Base-by-base conservation (phyloP, 345 rosid genomes). In the Aegle marmelos region DNA sequence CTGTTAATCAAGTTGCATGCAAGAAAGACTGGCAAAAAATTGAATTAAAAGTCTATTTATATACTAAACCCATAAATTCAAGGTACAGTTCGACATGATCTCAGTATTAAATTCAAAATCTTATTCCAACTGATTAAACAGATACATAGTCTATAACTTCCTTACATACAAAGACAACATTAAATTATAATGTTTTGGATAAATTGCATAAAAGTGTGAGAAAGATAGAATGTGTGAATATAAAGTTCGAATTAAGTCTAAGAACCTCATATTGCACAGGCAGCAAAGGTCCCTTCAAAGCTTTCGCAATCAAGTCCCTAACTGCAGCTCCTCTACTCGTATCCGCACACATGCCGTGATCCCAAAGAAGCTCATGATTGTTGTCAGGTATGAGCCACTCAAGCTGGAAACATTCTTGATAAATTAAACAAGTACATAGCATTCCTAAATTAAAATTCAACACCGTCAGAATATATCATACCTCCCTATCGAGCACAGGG, bases 311-410 rank as follows among this genome's bases (percentile, higher is more conserved):
- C 76, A 92, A 84, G 87, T 91, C 98, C 76, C 93, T 89, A 58
- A 96, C 93, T 30, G 93, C 92, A 56, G 95, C 94, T 63, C 95
- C 97, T 85, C 92, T 90, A 88, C 98, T 92, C 27, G 97, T 94
- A 89, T 96, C 98, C 74, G 97, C 99, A 89, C 99, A 96, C 98
- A 96, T 96, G 64, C 95, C 90, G 68, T 90, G 89, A 78, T 96
- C 99, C 99, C 99, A 96, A 39, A 90, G 80, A 84, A 96, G 98
- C 89, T 96, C 99, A 75, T 94, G 98, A 78, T 82, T 91, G 91
- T 91, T 93, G 89, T 94, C 98, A 57, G 98, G 95, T 65, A 90
- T 92, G 81, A 94, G 89, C 99, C 98, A 94, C 70, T 94, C 86
- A 56, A 96, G 86, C 99, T 96, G 92, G 60, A 63, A 82, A 81